Evolutionary conservation across 1,284 basidiomycete species (phyloP).

Genomic region (Trametes hirsuta): DNA sequence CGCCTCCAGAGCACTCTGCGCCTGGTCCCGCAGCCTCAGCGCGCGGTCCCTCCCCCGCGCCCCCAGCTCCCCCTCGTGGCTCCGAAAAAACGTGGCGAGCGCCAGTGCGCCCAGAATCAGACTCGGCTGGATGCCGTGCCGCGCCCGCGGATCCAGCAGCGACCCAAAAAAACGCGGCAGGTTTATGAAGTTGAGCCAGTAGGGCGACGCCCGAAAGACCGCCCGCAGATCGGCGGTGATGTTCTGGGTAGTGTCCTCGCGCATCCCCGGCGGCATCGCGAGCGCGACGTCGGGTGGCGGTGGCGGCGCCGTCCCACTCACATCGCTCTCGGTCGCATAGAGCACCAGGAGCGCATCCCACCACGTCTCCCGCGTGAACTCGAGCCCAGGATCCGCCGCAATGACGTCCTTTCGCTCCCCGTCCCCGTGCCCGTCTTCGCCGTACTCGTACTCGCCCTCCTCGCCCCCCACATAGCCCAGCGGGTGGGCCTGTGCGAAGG

Average conservation of each 20-base stretch:
- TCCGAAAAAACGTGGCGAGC: constrained; percentile 68
- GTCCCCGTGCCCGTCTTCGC: constrained; percentile 4
- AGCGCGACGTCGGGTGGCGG: constrained; percentile 22
- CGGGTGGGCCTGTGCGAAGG: neutral
- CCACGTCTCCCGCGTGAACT: constrained; percentile 73
- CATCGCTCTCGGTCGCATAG: constrained; percentile 46
- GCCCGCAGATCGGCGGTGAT: constrained; percentile 65
- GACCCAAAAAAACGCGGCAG: constrained; percentile 65
- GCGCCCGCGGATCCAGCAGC: constrained; percentile 55
- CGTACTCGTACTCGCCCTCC: constrained; percentile 9
- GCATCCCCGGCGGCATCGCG: constrained; percentile 43
- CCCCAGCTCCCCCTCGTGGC: constrained; percentile 56
- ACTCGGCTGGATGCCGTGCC: constrained; percentile 67
- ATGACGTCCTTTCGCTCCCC: constrained; percentile 30
- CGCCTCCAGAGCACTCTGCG: constrained; percentile 71
- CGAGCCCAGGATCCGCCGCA: constrained; percentile 57
- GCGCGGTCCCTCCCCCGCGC: constrained; percentile 54
- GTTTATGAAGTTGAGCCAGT: constrained; percentile 76
- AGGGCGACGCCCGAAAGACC: constrained; percentile 63
- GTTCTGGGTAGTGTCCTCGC: constrained; percentile 46
- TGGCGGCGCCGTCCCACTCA: neutral
- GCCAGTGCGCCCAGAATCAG: constrained; percentile 67
- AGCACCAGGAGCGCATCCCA: constrained; percentile 70
- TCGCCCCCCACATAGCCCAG: neutral
- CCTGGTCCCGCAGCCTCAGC: constrained; percentile 61